A percentile compares a stretch with the other conserved stretches of the same genome.
These are phyloP conservation scores for Colletotrichum caudatum DNA, from an alignment of 2,329 filamentous ascomycete species.

Conservation along the genomic window DNA sequence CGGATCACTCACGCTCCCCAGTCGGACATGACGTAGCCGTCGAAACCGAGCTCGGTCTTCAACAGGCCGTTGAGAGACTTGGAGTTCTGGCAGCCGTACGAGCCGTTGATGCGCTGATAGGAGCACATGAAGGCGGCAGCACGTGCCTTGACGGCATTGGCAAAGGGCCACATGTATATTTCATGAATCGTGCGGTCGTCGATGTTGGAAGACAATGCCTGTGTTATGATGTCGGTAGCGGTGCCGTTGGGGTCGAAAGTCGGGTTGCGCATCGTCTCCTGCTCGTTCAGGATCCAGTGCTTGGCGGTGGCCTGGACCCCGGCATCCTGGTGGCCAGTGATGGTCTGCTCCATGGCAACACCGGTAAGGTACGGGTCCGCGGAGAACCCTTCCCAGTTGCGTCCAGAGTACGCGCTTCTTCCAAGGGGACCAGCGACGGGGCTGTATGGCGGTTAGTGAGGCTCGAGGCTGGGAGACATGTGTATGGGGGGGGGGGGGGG, in stretches of 20 bases:
- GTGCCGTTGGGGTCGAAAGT: slow-evolving; percentile 45
- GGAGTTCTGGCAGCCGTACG: slow-evolving; percentile 63
- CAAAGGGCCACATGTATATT: slow-evolving; percentile 53
- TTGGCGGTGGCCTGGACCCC: slow-evolving; percentile 55
- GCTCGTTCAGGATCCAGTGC: slow-evolving; percentile 55
- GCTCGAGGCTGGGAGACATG: background rate
- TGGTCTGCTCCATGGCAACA: slow-evolving; percentile 55
- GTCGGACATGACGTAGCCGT: slow-evolving; percentile 59
- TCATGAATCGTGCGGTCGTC: slow-evolving; percentile 73
- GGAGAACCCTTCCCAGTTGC: slow-evolving; percentile 74
- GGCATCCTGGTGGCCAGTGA: slow-evolving; percentile 51
- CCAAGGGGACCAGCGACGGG: slow-evolving; percentile 59
- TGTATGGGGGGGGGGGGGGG: too few relatives aligned
- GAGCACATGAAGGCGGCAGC: slow-evolving; percentile 58
- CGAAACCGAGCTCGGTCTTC: slow-evolving; percentile 63
- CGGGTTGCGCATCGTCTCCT: slow-evolving; percentile 51
- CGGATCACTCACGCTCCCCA: slow-evolving; percentile 51
- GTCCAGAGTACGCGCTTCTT: slow-evolving; percentile 60
- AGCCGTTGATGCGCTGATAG: slow-evolving; percentile 61
- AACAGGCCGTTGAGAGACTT: slow-evolving; percentile 62
- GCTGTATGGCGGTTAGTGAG: slow-evolving; percentile 46
- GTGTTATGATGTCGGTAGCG: slow-evolving; percentile 44
- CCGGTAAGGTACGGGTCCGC: slow-evolving; percentile 78
- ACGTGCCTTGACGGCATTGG: slow-evolving; percentile 50
- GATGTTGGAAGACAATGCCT: slow-evolving; percentile 59